Conservation (phyloP, 768 basidiomycete genomes). For the Vararia minispora region DNA sequence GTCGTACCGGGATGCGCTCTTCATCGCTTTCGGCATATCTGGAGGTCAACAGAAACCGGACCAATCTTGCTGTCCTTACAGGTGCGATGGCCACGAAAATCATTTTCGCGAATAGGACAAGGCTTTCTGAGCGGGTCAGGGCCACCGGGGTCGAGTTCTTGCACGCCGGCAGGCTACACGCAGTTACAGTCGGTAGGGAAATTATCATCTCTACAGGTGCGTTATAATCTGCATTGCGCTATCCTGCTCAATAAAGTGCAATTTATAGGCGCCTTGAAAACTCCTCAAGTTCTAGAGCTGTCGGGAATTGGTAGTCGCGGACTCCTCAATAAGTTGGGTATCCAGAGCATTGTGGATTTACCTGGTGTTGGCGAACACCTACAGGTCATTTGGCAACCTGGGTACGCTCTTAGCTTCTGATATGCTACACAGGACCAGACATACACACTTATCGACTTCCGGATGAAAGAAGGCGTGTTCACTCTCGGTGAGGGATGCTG, state of each 20-base stretch:
- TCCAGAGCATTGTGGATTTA: conserved; percentile 27
- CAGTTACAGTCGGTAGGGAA: conserved; percentile 27
- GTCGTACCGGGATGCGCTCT: conserved; percentile 10
- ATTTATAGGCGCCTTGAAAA: conserved; percentile 24
- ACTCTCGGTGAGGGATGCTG: conserved; percentile 6
- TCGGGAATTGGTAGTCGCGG: conserved; percentile 26
- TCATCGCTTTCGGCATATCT: conserved; percentile 12
- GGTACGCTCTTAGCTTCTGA: conserved; percentile 17
- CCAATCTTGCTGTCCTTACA: conserved; percentile 11
- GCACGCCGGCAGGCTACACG: conserved; percentile 16
- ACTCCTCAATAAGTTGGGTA: conserved; percentile 22
- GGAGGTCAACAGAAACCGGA: conserved; percentile 8
- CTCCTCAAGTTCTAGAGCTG: conserved; percentile 20
- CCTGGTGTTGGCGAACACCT: conserved; percentile 35
- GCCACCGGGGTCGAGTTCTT: conserved; percentile 28
- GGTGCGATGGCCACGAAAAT: conserved; percentile 10
- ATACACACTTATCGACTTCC: conserved; percentile 10
- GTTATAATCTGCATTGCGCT: neutral
- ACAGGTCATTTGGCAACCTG: too few species aligned
- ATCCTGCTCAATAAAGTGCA: neutral
- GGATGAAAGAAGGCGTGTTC: conserved; percentile 6
- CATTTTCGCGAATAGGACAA: conserved; percentile 7
- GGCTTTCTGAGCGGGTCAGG: too few species aligned
- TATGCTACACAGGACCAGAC: conserved; percentile 4
- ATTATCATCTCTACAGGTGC: conserved; percentile 26